Base-by-base conservation (phyloP, 148 eudicot species). In the Gaultheria prostrata region DNA sequence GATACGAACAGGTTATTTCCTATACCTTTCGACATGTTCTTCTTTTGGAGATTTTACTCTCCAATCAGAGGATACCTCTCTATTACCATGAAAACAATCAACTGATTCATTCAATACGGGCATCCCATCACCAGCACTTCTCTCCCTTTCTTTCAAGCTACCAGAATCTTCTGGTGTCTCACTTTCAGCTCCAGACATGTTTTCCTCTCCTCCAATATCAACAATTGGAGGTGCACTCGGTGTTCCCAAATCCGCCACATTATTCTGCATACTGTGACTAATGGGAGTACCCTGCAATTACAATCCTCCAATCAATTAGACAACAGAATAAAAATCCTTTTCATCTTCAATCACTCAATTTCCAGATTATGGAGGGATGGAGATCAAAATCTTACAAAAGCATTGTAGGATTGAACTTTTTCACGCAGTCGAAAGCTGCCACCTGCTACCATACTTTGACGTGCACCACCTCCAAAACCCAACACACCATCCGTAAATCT, bases 161-260 rank as follows among this genome's bases (percentile, higher is more conserved):
- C 83, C 86, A 77, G 87, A 86, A 67, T 69, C 89, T 70, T 81
- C 82, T 65, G 76, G 84, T 43, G 33, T 72, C 39, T 76, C 87
- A 72, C 76, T 80, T 76, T 83, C 90, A 69, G 72, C 84, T 72
- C 82, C 90, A 65, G 82, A 79, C 12, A 32, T 72, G 80, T 43
- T 73, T 73, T 1, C 87, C 72, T 85, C 89, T 56, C 78, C 59
- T 12, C 83, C 91, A 77, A 83, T 86, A 81, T 90, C 94, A 71
- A 86, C 71, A 79, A 93, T 89, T 7, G 98, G 98, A 71, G 98
- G 98, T 65, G 98, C 98, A 90, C 97, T 95, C 1, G 98, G 98
- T 76, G 97, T 95, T 79, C 97, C 95, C 85, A 92, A 85, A 80
- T 89, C 94, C 13, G 79, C 80, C 3, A 71, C 84, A 85, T 86